phyloP scores from a whole-genome alignment of 2,329 filamentous ascomycete genomes.

The Ophiocordyceps sinensis region DNA sequence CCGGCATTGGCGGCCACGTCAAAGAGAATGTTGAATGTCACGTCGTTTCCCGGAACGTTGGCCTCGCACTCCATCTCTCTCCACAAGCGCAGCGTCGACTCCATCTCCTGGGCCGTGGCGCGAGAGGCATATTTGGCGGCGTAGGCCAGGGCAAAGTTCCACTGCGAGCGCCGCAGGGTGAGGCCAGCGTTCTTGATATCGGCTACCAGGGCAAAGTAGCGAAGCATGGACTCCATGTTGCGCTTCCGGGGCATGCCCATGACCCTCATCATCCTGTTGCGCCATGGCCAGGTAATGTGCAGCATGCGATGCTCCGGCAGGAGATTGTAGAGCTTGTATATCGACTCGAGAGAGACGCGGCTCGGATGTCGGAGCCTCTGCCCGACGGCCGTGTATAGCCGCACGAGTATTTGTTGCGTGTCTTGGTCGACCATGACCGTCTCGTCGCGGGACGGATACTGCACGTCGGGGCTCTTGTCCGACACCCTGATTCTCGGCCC shows the following conservation, averaged over 20 bases:
- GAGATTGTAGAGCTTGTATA: conserved; percentile 34
- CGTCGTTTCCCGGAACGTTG: conserved; percentile 48
- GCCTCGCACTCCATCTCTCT: conserved; percentile 72
- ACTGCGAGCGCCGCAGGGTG: conserved; percentile 52
- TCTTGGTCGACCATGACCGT: conserved; percentile 19
- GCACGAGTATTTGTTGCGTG: conserved; percentile 19
- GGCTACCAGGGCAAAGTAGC: conserved; percentile 70
- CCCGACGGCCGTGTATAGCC: conserved; percentile 26
- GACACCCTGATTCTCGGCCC: conserved; percentile 35
- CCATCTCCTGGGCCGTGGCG: conserved; percentile 42
- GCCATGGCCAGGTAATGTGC: conserved; percentile 32
- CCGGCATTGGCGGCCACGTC: conserved; percentile 75
- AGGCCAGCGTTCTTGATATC: conserved; percentile 68
- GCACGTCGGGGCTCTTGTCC: conserved; percentile 31
- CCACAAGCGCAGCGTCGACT: conserved; percentile 63
- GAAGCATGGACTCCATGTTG: conserved; percentile 50
- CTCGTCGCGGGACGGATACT: conserved; percentile 29
- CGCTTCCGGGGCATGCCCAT: conserved; percentile 50
- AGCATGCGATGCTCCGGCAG: conserved; percentile 39
- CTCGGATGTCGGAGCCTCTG: conserved; percentile 26
- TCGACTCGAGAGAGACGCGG: conserved; percentile 23
- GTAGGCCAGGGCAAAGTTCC: conserved; percentile 74
- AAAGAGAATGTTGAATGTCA: conserved; percentile 92
- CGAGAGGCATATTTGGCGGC: conserved; percentile 55
- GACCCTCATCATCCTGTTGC: conserved; percentile 51